Percentiles rank a stretch among this genome's conserved stretches.
These are phyloP conservation scores for Tylopilus cervinicoccineus DNA, from an alignment of 768 basidiomycete species.

Conservation along the genomic window DNA sequence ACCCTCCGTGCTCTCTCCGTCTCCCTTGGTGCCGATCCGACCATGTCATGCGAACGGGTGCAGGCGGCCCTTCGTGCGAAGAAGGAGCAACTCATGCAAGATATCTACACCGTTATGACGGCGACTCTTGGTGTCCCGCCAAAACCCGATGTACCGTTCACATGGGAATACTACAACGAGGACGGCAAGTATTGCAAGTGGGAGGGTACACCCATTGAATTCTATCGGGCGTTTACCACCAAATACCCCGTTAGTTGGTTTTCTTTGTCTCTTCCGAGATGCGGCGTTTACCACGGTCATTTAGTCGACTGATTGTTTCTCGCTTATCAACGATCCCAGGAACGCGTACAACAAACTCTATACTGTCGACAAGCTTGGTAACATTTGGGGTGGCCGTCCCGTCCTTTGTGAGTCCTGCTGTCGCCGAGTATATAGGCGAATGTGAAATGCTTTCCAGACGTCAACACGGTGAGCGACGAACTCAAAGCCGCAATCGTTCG, in stretches of 20 bases:
- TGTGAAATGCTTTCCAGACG: constrained; percentile 47
- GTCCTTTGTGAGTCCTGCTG: constrained; percentile 62
- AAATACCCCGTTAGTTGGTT: constrained; percentile 47
- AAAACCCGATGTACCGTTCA: constrained; percentile 61
- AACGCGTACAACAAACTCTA: constrained; percentile 81
- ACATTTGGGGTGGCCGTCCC: constrained; percentile 82
- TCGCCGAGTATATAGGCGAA: not conserved
- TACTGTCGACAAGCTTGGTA: constrained; percentile 90
- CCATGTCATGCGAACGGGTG: constrained; percentile 44
- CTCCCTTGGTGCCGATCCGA: constrained; percentile 45
- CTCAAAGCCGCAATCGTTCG: constrained; percentile 82
- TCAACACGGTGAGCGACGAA: constrained; percentile 80
- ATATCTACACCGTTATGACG: constrained; percentile 79
- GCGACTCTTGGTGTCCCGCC: constrained; percentile 88
- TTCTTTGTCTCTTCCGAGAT: not conserved
- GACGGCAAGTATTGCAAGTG: constrained; percentile 72
- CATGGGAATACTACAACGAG: constrained; percentile 87
- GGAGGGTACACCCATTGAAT: constrained; percentile 79
- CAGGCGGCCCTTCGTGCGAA: constrained; percentile 61
- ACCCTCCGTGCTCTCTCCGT: constrained; percentile 64
- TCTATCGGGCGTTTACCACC: constrained; percentile 62
- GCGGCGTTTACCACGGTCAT: not conserved
- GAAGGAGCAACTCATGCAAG: constrained; percentile 83
- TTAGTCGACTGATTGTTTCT: constrained; percentile 76
- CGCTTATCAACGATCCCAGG: constrained; percentile 92